Evolutionary conservation across 371 early-diverging fungal species (phyloP).

Genomic region (Apophysomyces elegans): DNA sequence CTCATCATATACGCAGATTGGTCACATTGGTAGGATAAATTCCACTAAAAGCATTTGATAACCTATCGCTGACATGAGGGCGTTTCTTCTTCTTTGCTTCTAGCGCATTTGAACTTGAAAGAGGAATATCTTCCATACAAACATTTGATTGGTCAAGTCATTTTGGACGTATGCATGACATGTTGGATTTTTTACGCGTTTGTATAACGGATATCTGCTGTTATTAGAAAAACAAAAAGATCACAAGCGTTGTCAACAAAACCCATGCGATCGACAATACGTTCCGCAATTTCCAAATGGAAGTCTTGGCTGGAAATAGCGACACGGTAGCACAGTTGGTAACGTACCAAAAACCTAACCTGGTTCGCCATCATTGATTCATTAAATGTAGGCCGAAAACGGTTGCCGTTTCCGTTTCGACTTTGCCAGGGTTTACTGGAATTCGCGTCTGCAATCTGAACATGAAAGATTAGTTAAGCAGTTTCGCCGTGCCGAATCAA

Average conservation of each 20-base stretch:
- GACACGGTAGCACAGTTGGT: slow-evolving; percentile 85
- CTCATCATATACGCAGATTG: slow-evolving; percentile 88
- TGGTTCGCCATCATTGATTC: background rate
- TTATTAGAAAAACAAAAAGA: slow-evolving; percentile 73
- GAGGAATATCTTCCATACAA: slow-evolving; percentile 89
- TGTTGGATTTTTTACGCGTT: background rate
- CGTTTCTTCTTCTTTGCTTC: background rate
- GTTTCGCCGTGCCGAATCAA: slow-evolving; percentile 71
- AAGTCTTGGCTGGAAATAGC: slow-evolving; percentile 87
- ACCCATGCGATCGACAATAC: slow-evolving; percentile 89
- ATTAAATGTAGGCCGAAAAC: slow-evolving; percentile 73
- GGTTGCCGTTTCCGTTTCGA: slow-evolving; percentile 91
- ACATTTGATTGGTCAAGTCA: slow-evolving; percentile 85
- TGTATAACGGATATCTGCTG: background rate
- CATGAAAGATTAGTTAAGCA: slow-evolving; percentile 82
- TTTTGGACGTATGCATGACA: slow-evolving; percentile 76
- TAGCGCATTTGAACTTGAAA: slow-evolving; percentile 92
- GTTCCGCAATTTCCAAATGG: slow-evolving; percentile 95
- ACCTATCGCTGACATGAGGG: background rate
- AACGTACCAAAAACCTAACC: slow-evolving; percentile 15
- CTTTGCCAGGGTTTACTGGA: slow-evolving; percentile 98
- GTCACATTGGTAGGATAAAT: slow-evolving; percentile 81
- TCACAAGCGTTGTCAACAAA: slow-evolving; percentile 94
- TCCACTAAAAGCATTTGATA: background rate
- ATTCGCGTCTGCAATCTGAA: slow-evolving; percentile 94